Conservation (phyloP, 495 filamentous ascomycete species). For the Talaromyces nanjingensis region DNA sequence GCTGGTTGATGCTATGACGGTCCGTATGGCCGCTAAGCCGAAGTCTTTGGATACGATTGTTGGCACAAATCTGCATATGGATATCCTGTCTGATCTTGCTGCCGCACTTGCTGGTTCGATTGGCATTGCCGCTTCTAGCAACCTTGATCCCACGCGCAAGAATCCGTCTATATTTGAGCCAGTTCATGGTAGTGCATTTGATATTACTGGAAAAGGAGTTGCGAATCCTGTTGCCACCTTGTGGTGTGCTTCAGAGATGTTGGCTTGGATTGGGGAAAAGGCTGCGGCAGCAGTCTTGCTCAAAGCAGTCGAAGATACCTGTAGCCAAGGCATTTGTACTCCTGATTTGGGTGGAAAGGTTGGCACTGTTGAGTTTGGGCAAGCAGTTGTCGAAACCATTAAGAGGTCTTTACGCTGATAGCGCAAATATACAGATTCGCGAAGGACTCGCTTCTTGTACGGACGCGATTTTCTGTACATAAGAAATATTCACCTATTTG, state of each 20-base stretch:
- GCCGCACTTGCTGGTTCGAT: slow-evolving; percentile 49
- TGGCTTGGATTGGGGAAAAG: slow-evolving; percentile 55
- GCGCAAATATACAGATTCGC: neutral
- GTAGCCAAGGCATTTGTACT: slow-evolving; percentile 51
- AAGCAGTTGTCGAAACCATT: slow-evolving; percentile 55
- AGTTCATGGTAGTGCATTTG: slow-evolving; percentile 61
- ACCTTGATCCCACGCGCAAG: slow-evolving; percentile 55
- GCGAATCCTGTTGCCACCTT: slow-evolving; percentile 68
- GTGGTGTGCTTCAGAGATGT: slow-evolving; percentile 64
- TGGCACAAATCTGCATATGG: slow-evolving; percentile 50
- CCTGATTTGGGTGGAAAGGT: slow-evolving; percentile 50
- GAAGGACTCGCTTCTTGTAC: too few species aligned
- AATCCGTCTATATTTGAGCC: slow-evolving; percentile 63
- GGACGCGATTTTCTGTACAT: neutral
- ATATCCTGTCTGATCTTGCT: slow-evolving; percentile 53
- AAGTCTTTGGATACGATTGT: slow-evolving; percentile 49
- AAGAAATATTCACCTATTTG: too few species aligned
- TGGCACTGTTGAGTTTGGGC: slow-evolving; percentile 52
- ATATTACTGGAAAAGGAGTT: slow-evolving; percentile 64
- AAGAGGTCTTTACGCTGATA: slow-evolving; percentile 11
- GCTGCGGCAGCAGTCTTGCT: slow-evolving; percentile 49
- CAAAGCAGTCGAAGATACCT: slow-evolving; percentile 53
- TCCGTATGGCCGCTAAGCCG: slow-evolving; percentile 48
- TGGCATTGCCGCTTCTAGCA: slow-evolving; percentile 54
- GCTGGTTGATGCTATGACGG: slow-evolving; percentile 55